Percentiles rank a stretch among this genome's conserved stretches.
Evolutionary conservation across 2,329 filamentous ascomycete genomes (phyloP).

Genomic region (Tolypocladium amazonense): DNA sequence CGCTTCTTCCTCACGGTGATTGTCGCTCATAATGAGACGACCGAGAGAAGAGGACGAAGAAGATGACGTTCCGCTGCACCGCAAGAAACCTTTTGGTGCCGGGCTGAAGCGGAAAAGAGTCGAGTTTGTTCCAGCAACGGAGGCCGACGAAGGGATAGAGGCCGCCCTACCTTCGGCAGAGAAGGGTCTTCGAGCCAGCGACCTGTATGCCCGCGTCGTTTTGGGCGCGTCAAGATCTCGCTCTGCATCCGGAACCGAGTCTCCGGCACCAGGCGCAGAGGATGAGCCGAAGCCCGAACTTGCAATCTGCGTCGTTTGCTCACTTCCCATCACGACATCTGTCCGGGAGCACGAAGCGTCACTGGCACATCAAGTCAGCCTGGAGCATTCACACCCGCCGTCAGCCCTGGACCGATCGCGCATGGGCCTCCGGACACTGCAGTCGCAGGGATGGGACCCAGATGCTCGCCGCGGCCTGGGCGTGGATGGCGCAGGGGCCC

Average conservation of each 20-base stretch:
- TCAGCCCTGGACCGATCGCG: constrained; percentile 59
- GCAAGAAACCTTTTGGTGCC: constrained; percentile 42
- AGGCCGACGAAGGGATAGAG: constrained; percentile 19
- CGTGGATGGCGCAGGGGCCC: constrained; percentile 57
- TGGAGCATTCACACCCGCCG: constrained; percentile 60
- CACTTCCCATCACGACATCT: constrained; percentile 20
- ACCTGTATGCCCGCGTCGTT: constrained; percentile 59
- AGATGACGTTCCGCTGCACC: constrained; percentile 38
- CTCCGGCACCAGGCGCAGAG: neutral
- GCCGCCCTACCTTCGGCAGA: constrained; percentile 12
- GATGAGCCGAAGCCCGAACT: constrained; percentile 2
- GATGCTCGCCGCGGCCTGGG: constrained; percentile 65
- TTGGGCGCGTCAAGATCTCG: constrained; percentile 28
- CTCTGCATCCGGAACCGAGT: constrained; percentile 6
- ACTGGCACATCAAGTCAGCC: constrained; percentile 60
- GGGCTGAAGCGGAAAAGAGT: constrained; percentile 44
- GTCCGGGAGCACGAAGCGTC: constrained; percentile 43
- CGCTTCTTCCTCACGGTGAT: neutral
- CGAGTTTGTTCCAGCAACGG: constrained; percentile 45
- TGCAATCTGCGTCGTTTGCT: constrained; percentile 24
- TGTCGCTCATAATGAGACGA: neutral
- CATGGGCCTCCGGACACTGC: constrained; percentile 58
- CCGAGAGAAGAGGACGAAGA: constrained; percentile 11
- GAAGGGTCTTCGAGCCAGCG: constrained; percentile 29
- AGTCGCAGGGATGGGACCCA: constrained; percentile 63